Evolutionary conservation across 1,284 basidiomycete genomes (phyloP), one percentile per base, ranked within the genome.

Genomic region (Phellopilus nigrolimitatus): DNA sequence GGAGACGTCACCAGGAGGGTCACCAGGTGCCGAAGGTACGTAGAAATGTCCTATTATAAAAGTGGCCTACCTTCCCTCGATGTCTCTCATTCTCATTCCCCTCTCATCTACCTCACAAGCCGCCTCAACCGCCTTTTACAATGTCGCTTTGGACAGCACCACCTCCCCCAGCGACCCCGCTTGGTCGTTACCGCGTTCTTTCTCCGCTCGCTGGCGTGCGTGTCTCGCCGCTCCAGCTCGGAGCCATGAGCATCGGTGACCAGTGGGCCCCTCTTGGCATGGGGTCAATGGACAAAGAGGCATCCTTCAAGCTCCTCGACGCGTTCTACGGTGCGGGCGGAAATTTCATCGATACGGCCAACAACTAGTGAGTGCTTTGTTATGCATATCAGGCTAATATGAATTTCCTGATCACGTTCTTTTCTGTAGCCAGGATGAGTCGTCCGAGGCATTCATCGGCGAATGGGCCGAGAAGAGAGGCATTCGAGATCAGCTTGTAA

Each of bases 391-490:
- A 7, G 28, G 28, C 12, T 30, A 30, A 30, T 7, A n/a, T n/a
- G n/a, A n/a, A n/a, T n/a, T n/a, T n/a, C n/a, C 28, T 30, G 12
- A 38, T 12, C 34, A 36, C 34, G 22, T 7, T 30, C 28, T 13
- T 25, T n/a, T n/a, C n/a, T 42, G 9, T 24, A 61, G 58, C 41
- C 66, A 68, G 49, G 61, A 63, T 21, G 62, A 60, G 15, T 49
- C 53, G 3, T 66, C 63, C 3, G 80, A 83, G 56, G 60, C 63
- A 36, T 72, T 78, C 52, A 72, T 82, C 31, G 80, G 80, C 1
- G 78, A 78, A 60, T 83, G 80, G 80, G 72, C 70, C 36, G 72
- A 78, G 49, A 42, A 60, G 8, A 67, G 74, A 4, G 71, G 68
- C 0, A 78, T 72, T 33, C 70, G 80, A 6, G 76, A 83, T 57